phyloP scores from a whole-genome alignment of 176 grass and related monocot species.

The Alloteropsis semialata region DNA sequence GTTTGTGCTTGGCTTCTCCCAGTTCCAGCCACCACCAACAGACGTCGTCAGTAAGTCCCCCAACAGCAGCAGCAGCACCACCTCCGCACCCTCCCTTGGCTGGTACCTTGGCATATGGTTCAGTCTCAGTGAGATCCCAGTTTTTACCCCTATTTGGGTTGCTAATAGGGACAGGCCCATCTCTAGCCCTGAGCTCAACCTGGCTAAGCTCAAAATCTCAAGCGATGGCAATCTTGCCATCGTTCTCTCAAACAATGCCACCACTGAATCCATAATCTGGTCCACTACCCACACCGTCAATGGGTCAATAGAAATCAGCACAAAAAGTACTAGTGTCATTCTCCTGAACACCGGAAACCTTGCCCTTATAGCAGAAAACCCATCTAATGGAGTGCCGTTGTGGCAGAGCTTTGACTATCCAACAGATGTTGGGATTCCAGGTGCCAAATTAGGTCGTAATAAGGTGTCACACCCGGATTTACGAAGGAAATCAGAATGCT shows the following conservation, averaged over 20 bases:
- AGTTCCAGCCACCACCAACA: background rate
- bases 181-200: background rate
- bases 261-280: background rate
- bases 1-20: slow-evolving; percentile 55
- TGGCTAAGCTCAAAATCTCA: background rate
- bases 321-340: background rate
- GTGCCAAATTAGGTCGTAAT: slow-evolving; percentile 35
- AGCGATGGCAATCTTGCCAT: background rate
- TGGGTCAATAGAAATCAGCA: background rate
- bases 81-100: background rate
- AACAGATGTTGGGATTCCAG: slow-evolving; percentile 29
- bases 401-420: slow-evolving; percentile 62
- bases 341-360: background rate
- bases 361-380: background rate
- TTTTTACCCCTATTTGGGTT: background rate
- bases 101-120: background rate
- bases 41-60: background rate
- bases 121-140: background rate
- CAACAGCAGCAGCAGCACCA: background rate
- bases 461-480: too few relatives aligned
- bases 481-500: too few relatives aligned
- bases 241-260: background rate
- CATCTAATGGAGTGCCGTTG: background rate
- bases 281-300: background rate
- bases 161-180: background rate